Conservation (phyloP, 257 asterid species). For the Plectranthus barbatus region DNA sequence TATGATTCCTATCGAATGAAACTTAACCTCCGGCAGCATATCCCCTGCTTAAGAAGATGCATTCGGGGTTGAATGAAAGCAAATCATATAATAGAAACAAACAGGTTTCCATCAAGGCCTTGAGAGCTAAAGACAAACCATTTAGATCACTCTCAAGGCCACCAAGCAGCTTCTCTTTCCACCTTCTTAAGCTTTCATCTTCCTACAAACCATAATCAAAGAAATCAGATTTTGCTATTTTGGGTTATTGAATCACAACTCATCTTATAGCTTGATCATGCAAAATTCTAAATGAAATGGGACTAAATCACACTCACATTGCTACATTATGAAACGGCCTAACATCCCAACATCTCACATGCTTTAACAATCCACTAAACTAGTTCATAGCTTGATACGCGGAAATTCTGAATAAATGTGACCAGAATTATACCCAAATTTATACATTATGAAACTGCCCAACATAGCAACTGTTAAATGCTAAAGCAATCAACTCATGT, state of each 20-base stretch:
- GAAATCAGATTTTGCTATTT: too few species aligned
- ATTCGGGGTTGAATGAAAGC: neutral
- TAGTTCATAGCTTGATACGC: neutral
- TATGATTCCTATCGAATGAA: slow-evolving; percentile 55
- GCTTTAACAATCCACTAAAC: too few species aligned
- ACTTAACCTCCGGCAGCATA: slow-evolving; percentile 73
- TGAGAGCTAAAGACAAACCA: slow-evolving; percentile 47
- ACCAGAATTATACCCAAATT: neutral
- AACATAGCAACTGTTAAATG: neutral
- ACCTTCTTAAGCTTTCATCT: slow-evolving; percentile 71
- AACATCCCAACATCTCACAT: too few species aligned
- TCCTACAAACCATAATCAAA: slow-evolving; percentile 25
- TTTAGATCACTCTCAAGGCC: slow-evolving; percentile 61
- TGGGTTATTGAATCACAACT: too few species aligned
- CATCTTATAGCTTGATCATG: too few species aligned
- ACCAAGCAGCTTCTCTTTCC: slow-evolving; percentile 85
- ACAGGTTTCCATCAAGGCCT: neutral
- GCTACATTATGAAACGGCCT: too few species aligned
- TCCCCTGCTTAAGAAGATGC: slow-evolving; percentile 27
- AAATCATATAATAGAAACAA: neutral
- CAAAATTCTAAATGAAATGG: too few species aligned
- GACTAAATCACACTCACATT: too few species aligned
- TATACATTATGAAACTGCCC: neutral
- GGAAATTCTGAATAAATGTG: neutral
- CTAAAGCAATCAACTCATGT: neutral